Conservation (phyloP, 345 rosid species). For the Lenwebbia sp. region DNA sequence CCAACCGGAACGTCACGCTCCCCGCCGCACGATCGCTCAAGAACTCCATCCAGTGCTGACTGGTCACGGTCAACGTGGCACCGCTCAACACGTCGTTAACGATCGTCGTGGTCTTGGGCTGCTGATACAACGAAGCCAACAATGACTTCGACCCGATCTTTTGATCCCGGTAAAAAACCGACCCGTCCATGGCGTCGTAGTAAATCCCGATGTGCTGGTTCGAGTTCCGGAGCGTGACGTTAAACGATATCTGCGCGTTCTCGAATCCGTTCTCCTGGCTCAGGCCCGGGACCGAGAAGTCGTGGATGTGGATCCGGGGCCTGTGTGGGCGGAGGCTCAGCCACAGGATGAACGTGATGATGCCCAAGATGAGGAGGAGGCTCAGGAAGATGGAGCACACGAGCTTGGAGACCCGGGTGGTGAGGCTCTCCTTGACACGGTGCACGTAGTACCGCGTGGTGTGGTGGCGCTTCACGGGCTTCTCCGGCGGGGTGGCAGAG, state of each 20-base stretch:
- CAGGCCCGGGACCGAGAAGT: slow-evolving; percentile 42
- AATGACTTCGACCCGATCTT: slow-evolving; percentile 38
- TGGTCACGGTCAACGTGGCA: slow-evolving; percentile 41
- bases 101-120: slow-evolving; percentile 56
- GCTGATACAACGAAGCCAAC: slow-evolving; percentile 37
- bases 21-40: slow-evolving; percentile 45
- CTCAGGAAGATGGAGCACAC: slow-evolving; percentile 45
- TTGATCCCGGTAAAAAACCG: slow-evolving; percentile 54
- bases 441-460: slow-evolving; percentile 33
- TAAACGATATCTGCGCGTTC: slow-evolving; percentile 45
- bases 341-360: slow-evolving; percentile 54
- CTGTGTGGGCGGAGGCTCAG: slow-evolving; percentile 85
- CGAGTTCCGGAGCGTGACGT: slow-evolving; percentile 58
- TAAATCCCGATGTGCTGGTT: slow-evolving; percentile 53
- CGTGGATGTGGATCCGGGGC: slow-evolving; percentile 44
- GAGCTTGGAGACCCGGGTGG: slow-evolving; percentile 43
- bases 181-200: slow-evolving; percentile 40
- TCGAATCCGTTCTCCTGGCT: slow-evolving; percentile 35
- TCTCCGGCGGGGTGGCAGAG: not conserved
- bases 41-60: slow-evolving; percentile 54
- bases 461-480: slow-evolving; percentile 19
- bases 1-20: slow-evolving; percentile 57
- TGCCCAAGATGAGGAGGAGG: slow-evolving; percentile 34
- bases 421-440: slow-evolving; percentile 57
- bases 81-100: slow-evolving; percentile 38